Percentiles rank a stretch among this genome's conserved stretches.
Evolutionary conservation across 306 rosid genomes (phyloP).

Genomic region (Rubus parviflorus): DNA sequence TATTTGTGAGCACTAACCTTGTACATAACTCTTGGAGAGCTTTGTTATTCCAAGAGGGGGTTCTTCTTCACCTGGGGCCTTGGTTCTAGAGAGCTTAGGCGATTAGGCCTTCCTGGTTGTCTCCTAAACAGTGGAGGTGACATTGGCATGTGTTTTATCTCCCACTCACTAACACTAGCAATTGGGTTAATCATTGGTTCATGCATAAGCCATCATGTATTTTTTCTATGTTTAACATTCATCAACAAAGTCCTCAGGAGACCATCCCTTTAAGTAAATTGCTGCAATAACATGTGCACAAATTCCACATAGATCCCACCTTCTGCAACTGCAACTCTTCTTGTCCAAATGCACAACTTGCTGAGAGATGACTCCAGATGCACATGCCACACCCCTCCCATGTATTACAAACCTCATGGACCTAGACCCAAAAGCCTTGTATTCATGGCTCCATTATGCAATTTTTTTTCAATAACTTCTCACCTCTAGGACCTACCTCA

Average conservation of each 20-base stretch:
- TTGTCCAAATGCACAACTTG: background rate
- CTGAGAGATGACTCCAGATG: background rate
- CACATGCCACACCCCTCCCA: background rate
- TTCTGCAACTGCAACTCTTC: background rate
- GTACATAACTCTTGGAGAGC: too few relatives aligned
- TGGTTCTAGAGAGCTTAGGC: background rate
- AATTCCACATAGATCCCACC: background rate
- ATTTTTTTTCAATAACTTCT: background rate
- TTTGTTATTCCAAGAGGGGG: too few relatives aligned
- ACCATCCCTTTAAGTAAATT: background rate
- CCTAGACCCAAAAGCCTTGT: background rate
- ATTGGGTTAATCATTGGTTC: background rate
- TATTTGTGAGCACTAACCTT: too few relatives aligned
- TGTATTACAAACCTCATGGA: background rate
- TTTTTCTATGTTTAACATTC: background rate
- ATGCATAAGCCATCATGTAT: background rate
- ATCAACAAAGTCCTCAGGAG: background rate
- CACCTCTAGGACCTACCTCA: background rate
- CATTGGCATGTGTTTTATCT: background rate
- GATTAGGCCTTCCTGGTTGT: background rate
- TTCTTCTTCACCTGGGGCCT: background rate
- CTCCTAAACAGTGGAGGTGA: background rate
- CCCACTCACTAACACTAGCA: background rate
- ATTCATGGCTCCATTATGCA: background rate
- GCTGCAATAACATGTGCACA: background rate